Evolutionary conservation across 2,329 filamentous ascomycete species (phyloP).

Genomic region (Aspergillus tamarii): DNA sequence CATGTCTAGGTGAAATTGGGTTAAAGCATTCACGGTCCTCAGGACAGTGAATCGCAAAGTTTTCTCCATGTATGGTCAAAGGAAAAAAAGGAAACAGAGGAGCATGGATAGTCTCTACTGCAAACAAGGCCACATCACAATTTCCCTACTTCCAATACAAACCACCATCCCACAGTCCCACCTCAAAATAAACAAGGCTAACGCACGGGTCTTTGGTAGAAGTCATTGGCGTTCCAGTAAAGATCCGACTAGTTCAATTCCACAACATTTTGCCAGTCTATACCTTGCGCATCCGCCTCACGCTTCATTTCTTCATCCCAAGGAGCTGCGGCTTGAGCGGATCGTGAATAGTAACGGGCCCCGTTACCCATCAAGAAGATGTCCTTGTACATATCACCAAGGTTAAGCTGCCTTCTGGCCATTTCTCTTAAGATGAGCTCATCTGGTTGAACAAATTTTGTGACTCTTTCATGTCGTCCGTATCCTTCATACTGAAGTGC

Average conservation of each 20-base stretch:
- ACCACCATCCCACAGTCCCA: neutral
- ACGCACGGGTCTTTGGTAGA: neutral
- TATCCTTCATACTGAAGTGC: conserved; percentile 44
- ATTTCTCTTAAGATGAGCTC: conserved; percentile 63
- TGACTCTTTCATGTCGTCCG: conserved; percentile 34
- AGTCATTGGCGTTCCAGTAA: neutral
- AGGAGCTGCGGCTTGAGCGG: neutral
- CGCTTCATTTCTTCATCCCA: conserved; percentile 14
- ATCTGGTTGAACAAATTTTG: conserved; percentile 59
- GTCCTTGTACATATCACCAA: conserved; percentile 58
- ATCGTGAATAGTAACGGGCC: neutral
- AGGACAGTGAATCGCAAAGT: neutral
- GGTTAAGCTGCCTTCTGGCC: conserved; percentile 53
- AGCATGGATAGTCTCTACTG: neutral
- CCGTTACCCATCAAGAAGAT: conserved; percentile 52
- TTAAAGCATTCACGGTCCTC: neutral
- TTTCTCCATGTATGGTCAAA: neutral
- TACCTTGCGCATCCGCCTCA: conserved; percentile 2
- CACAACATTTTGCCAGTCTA: conserved; percentile 10
- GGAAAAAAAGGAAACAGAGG: neutral
- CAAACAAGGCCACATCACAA: neutral
- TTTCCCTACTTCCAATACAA: neutral
- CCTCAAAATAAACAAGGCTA: neutral
- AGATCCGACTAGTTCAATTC: neutral
- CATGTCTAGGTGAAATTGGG: neutral